Base-by-base conservation (phyloP, 2,329 filamentous ascomycete genomes). In the Botrytis cinerea region DNA sequence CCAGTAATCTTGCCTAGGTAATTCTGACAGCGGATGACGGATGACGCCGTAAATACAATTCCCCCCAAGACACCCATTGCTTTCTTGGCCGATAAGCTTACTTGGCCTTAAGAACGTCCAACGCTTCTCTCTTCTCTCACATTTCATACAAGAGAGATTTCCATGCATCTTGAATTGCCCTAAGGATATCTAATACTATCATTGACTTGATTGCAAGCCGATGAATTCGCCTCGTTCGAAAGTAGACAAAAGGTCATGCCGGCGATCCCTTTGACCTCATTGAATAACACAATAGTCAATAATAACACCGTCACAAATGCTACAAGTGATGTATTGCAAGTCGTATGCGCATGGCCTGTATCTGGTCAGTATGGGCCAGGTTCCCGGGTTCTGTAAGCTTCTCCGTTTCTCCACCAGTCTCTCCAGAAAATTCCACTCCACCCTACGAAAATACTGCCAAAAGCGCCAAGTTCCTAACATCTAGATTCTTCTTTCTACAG, bases 341-440 rank as follows among this genome's bases (percentile, higher is more conserved):
- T 89, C 2, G 81, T 89, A 18, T 89, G 87, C 73, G 86, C 86
- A 4, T 89, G 86, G 84, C 87, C 87, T 1, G 82, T 89, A 2
- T 87, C 84, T 25, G 86, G 87, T 0, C 87, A 89, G 77, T 90
- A 89, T 77, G 87, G 88, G 0, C 82, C 85, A 6, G 87, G 87
- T 0, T 86, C 86, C 0, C 82, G 87, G 75, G 79, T 87, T 54
- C 78, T 89, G 84, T 88, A 79, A 78, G 85, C 82, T 62, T 38
- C 28, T 54, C 10, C 35, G 64, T 61, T 62, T 43, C 59, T 75
- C 35, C 35, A 7, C 25, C 51, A 28, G 14, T 43, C 51, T 68
- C n/a, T 20, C 35, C 38, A 40, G 10, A 6, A 38, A 32, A 2
- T 22, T 35, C n/a, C 57, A 60, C 45, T 10, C 32, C 51, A 16